A percentile compares a stretch with the other conserved stretches of the same genome.
These are phyloP conservation scores for Penicillium psychrosexuale DNA, from an alignment of 2,329 filamentous ascomycete species.

Conservation along the genomic window DNA sequence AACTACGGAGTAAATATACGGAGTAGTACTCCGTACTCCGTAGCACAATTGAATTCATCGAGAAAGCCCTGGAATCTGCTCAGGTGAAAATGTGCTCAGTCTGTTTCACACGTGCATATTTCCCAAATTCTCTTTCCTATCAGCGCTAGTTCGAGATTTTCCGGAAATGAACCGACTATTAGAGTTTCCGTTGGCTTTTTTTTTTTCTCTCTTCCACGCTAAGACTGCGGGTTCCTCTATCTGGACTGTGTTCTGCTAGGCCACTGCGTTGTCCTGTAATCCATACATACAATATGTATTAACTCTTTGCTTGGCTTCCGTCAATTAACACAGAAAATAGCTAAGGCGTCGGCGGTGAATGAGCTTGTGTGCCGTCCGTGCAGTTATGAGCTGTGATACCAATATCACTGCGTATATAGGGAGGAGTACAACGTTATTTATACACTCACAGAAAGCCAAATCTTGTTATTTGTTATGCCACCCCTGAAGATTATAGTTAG, in stretches of 20 bases:
- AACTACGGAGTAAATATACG: not conserved
- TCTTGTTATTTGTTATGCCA: not conserved
- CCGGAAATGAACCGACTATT: slow-evolving; percentile 3
- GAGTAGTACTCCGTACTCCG: too few species aligned
- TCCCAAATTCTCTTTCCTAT: not conserved
- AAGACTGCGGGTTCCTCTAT: slow-evolving; percentile 6
- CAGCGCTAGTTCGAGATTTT: slow-evolving; percentile 2
- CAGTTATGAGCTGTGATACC: not conserved
- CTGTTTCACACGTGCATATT: slow-evolving; percentile 7
- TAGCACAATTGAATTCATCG: not conserved
- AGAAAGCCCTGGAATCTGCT: not conserved
- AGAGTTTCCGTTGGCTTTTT: not conserved
- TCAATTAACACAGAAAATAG: not conserved
- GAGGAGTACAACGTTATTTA: not conserved
- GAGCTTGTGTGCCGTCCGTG: slow-evolving; percentile 4
- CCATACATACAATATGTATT: not conserved
- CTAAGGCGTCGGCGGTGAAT: not conserved
- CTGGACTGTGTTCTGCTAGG: not conserved
- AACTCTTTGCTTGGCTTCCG: not conserved
- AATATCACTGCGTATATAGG: not conserved
- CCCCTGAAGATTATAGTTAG: slow-evolving; percentile 11
- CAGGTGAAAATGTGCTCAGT: slow-evolving; percentile 1
- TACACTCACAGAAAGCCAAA: not conserved
- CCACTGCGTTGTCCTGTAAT: not conserved
- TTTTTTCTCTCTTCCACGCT: not conserved